Conservation (phyloP, 2,329 filamentous ascomycete species). For the Fusarium sp. region DNA sequence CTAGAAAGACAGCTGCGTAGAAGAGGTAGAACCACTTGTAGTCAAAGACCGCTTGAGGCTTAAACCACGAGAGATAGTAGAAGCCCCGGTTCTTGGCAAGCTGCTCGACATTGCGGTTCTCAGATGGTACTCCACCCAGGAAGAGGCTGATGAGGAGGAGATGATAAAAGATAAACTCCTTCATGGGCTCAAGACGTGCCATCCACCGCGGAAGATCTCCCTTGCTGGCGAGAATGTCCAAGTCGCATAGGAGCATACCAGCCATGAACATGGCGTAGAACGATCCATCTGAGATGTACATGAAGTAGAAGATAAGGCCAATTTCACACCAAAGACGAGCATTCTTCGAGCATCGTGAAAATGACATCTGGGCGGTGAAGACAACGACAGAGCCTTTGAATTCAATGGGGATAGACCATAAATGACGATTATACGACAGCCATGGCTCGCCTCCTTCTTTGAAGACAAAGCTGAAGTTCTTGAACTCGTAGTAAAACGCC, state of each 20-base stretch:
- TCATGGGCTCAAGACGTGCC: slow-evolving; percentile 57
- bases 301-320: slow-evolving; percentile 70
- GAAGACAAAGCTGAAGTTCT: slow-evolving; percentile 77
- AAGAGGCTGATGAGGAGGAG: slow-evolving; percentile 65
- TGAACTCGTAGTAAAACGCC: slow-evolving; percentile 65
- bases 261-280: slow-evolving; percentile 69
- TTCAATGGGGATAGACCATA: slow-evolving; percentile 74
- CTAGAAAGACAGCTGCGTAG: slow-evolving; percentile 67
- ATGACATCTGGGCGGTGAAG: slow-evolving; percentile 67
- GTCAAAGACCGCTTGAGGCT: slow-evolving; percentile 73
- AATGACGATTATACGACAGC: slow-evolving; percentile 63
- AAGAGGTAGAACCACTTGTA: slow-evolving; percentile 77
- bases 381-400: slow-evolving; percentile 72
- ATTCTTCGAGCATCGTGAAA: slow-evolving; percentile 65
- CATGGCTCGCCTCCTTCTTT: slow-evolving; percentile 67
- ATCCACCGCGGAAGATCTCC: slow-evolving; percentile 64
- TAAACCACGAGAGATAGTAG: slow-evolving; percentile 69
- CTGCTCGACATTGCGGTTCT: slow-evolving; percentile 58
- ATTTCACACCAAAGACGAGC: slow-evolving; percentile 65
- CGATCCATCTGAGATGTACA: slow-evolving; percentile 74
- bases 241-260: slow-evolving; percentile 71
- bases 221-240: slow-evolving; percentile 65
- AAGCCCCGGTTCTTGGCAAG: slow-evolving; percentile 68
- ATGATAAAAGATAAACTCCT: slow-evolving; percentile 62
- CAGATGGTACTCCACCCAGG: slow-evolving; percentile 70